Evolutionary conservation across 257 asterid genomes (phyloP).

Genomic region (Nicotiana knightiana): DNA sequence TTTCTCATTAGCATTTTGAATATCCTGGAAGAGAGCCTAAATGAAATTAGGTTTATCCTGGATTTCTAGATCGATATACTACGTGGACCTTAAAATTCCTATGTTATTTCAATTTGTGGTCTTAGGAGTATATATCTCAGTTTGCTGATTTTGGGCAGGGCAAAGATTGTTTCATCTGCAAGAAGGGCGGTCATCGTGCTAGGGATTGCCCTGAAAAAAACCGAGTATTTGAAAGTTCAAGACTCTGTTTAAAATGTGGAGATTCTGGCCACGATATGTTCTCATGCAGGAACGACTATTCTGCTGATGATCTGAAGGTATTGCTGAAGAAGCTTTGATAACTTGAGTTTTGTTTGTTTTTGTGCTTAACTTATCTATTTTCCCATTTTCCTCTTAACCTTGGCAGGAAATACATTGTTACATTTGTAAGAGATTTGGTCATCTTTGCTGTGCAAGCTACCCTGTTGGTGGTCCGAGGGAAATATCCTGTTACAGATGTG

Average conservation of each 20-base stretch:
- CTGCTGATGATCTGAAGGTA: constrained; percentile 77
- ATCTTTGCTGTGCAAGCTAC: constrained; percentile 69
- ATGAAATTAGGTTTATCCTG: neutral
- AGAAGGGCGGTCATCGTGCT: constrained; percentile 84
- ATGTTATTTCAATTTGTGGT: neutral
- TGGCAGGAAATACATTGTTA: constrained; percentile 75
- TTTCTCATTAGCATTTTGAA: neutral
- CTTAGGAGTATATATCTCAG: neutral
- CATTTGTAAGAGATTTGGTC: constrained; percentile 68
- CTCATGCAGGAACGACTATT: constrained; percentile 60
- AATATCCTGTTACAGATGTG: constrained; percentile 85
- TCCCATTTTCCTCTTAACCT: neutral
- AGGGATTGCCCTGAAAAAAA: constrained; percentile 76
- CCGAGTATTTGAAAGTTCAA: constrained; percentile 32
- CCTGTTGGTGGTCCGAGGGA: constrained; percentile 44
- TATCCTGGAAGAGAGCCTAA: neutral
- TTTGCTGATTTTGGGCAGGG: constrained; percentile 42
- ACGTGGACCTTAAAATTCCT: neutral
- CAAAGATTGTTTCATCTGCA: constrained; percentile 79
- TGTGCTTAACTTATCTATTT: neutral
- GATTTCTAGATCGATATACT: neutral
- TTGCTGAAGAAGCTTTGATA: constrained; percentile 1
- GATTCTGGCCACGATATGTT: constrained; percentile 82
- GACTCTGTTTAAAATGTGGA: constrained; percentile 80
- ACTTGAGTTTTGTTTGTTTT: neutral